Evolutionary conservation across 139 green algal genomes (phyloP).

Genomic region (Chlorella ohadii): DNA sequence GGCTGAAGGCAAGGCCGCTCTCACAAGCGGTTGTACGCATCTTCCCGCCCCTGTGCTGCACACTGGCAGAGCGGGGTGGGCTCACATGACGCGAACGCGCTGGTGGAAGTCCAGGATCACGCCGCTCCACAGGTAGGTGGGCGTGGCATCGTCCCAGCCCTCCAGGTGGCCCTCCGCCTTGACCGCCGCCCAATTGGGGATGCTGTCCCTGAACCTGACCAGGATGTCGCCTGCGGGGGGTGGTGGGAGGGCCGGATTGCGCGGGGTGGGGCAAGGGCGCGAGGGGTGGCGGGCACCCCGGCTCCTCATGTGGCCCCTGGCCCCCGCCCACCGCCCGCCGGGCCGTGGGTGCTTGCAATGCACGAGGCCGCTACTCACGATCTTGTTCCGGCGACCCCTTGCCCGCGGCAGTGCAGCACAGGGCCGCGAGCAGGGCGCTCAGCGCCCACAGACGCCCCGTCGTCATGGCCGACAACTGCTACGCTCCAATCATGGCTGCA

Average conservation of each 20-base stretch:
- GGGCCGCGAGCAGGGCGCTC: background rate
- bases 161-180: conserved; percentile 4
- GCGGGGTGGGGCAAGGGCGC: too few species aligned
- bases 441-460: background rate
- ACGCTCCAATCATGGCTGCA: too few species aligned
- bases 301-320: background rate
- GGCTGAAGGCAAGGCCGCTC: too few species aligned
- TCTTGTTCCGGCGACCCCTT: conserved; percentile 16
- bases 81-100: conserved; percentile 29
- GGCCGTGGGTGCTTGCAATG: background rate
- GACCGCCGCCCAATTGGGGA: conserved; percentile 23
- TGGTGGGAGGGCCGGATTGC: too few species aligned
- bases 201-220: conserved; percentile 13
- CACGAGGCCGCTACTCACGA: background rate
- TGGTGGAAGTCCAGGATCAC: conserved; percentile 28
- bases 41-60: too few species aligned
- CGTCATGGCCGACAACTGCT: background rate
- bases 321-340: background rate
- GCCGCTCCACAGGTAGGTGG: conserved; percentile 14
- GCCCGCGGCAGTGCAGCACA: background rate
- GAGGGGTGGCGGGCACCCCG: too few species aligned
- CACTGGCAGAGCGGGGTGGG: background rate
- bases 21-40: too few species aligned
- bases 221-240: conserved; percentile 13
- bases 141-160: conserved; percentile 23